A percentile compares a stretch with the other conserved stretches of the same genome.
Conservation (phyloP, 495 filamentous ascomycete species). For the Echria macrotheca region DNA sequence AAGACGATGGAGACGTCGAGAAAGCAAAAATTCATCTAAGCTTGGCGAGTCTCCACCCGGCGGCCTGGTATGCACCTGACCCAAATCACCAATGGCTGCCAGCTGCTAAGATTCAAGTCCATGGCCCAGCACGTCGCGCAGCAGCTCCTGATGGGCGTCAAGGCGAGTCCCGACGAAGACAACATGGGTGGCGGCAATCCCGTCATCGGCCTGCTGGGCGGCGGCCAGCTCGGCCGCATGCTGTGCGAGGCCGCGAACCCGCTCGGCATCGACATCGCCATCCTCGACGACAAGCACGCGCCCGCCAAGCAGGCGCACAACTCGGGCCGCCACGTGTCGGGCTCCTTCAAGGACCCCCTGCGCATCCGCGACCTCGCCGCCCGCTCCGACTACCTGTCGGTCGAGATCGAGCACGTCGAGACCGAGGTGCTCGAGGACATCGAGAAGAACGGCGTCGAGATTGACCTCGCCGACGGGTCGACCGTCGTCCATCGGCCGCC, state of each 20-base stretch:
- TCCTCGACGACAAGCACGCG: slow-evolving; percentile 73
- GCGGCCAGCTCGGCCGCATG: slow-evolving; percentile 90
- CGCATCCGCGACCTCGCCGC: slow-evolving; percentile 73
- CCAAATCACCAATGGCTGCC: slow-evolving; percentile 7
- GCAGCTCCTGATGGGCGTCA: slow-evolving; percentile 9
- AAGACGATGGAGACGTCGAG: too few relatives aligned
- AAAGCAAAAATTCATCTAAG: too few relatives aligned
- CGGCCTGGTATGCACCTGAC: slow-evolving; percentile 8
- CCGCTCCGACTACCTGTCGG: slow-evolving; percentile 76
- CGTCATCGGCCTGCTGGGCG: slow-evolving; percentile 40
- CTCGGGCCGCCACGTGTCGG: slow-evolving; percentile 66
- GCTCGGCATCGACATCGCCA: slow-evolving; percentile 71
- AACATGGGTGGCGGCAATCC: slow-evolving; percentile 25
- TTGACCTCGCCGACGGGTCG: slow-evolving; percentile 38
- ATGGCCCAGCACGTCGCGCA: slow-evolving; percentile 14
- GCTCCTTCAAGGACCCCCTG: slow-evolving; percentile 76
- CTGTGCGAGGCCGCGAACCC: slow-evolving; percentile 86
- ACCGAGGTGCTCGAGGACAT: slow-evolving; percentile 87
- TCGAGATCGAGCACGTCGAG: slow-evolving; percentile 98
- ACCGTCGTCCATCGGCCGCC: slow-evolving; percentile 39
- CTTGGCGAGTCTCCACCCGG: too few relatives aligned
- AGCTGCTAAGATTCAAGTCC: slow-evolving; percentile 14
- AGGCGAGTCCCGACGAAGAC: slow-evolving; percentile 3
- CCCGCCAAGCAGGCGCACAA: slow-evolving; percentile 90
- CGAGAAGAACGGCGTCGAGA: slow-evolving; percentile 49